These are phyloP conservation scores for Claviceps cyperi DNA, from an alignment of 2,329 filamentous ascomycete genomes.

Conservation along the genomic window DNA sequence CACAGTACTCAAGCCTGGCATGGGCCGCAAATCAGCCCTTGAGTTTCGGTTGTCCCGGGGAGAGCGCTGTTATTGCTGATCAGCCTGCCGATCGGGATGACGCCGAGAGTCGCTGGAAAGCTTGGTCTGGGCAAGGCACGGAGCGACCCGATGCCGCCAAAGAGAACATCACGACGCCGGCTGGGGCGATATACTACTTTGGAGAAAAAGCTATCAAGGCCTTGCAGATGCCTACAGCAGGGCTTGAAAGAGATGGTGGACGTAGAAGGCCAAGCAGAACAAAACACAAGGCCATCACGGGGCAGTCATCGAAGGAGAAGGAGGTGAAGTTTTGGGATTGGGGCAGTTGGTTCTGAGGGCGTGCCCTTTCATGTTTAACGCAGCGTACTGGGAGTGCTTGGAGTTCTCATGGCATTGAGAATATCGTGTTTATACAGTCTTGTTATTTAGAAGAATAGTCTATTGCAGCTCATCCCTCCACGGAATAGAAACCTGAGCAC, in stretches of 20 bases:
- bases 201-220: slow-evolving; percentile 5
- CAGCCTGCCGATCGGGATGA: background rate
- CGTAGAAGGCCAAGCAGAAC: background rate
- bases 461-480: slow-evolving; percentile 28
- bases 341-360: slow-evolving; percentile 16
- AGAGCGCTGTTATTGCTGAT: background rate
- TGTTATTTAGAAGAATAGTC: background rate
- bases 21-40: background rate
- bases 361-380: background rate
- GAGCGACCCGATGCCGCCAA: background rate
- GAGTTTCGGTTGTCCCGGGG: background rate
- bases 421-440: too few species aligned
- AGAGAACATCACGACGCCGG: background rate
- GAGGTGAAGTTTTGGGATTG: slow-evolving; percentile 12
- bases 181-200: slow-evolving; percentile 5
- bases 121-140: background rate
- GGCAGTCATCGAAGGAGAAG: slow-evolving; percentile 10
- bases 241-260: background rate
- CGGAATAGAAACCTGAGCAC: slow-evolving; percentile 29
- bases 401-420: too few species aligned
- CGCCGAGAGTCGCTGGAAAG: background rate
- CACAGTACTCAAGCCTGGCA: background rate
- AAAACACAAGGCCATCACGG: background rate
- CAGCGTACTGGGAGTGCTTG: too few species aligned
- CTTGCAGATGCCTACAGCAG: background rate